Conservation (phyloP, 495 filamentous ascomycete species). For the Neurospora cerealis region DNA sequence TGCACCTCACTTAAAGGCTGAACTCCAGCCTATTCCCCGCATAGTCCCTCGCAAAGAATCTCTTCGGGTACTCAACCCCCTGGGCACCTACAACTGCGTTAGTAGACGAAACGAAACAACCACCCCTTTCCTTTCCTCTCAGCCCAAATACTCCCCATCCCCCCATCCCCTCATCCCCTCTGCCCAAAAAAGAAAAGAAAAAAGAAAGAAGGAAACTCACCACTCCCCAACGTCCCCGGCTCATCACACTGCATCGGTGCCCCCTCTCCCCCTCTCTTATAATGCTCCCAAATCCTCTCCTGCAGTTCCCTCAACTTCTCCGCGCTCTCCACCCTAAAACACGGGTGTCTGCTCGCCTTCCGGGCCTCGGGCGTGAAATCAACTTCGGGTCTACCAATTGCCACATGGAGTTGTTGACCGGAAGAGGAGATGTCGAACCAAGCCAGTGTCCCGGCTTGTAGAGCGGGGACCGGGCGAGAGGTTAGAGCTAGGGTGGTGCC, state of each 20-base stretch:
- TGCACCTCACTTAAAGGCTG: slow-evolving; percentile 20
- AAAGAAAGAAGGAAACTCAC: slow-evolving; percentile 21
- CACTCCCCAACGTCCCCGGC: slow-evolving; percentile 42
- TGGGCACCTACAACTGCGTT: slow-evolving; percentile 28
- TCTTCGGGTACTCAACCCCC: slow-evolving; percentile 47
- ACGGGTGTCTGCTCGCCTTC: slow-evolving; percentile 42
- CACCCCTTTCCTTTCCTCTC: background rate
- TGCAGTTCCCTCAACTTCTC: slow-evolving; percentile 39
- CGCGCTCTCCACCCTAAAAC: slow-evolving; percentile 38
- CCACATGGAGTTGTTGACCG: slow-evolving; percentile 53
- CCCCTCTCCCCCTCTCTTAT: slow-evolving; percentile 33
- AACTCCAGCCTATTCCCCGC: slow-evolving; percentile 55
- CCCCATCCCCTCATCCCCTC: background rate
- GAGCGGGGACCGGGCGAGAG: slow-evolving; percentile 37
- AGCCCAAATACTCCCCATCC: background rate
- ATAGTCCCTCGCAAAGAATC: slow-evolving; percentile 56
- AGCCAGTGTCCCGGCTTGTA: slow-evolving; percentile 38
- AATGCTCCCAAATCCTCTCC: slow-evolving; percentile 44
- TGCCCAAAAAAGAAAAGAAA: background rate
- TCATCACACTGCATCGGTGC: slow-evolving; percentile 45
- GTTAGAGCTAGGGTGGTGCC: slow-evolving; percentile 41
- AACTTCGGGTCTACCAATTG: slow-evolving; percentile 24
- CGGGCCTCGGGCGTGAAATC: slow-evolving; percentile 29
- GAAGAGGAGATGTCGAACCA: slow-evolving; percentile 52
- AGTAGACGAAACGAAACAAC: background rate